Evolutionary conservation across 2,329 filamentous ascomycete species (phyloP), one percentile per base, ranked within the genome.

Genomic region (Fusarium sp.): DNA sequence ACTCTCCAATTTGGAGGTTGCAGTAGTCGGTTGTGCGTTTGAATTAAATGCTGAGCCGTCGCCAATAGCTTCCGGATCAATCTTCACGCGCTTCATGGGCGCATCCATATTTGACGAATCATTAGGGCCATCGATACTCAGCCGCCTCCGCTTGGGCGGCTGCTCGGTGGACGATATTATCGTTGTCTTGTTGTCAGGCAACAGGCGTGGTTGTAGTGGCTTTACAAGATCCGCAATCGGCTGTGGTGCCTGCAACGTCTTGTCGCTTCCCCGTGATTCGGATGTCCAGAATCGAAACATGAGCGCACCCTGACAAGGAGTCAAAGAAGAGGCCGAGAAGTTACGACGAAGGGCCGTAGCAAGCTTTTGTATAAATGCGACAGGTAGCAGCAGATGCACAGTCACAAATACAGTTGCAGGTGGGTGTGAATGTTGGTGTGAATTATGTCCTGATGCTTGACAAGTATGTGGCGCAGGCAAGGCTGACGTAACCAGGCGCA

Each of bases 271-370:
- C 84, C 84, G 83, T 69, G 84, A 80, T 74, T 89, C 88, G 74
- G 85, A 83, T 75, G 83, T 81, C 86, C 87, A 90, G 76, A 89
- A 87, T 72, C 86, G 84, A 80, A 90, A 89, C 87, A 90, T 90
- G 80, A 83, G 82, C 80, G 83, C 81, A 78, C 78, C 78, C 75
- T 74, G 71, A 65, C 51, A 55, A 72, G 63, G 68, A 71, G 65
- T 70, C 71, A 68, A 69, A 57, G 52, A 51, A 42, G 59, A 40
- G 20, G 33, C 31, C 28, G 52, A 49, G 58, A 28, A 50, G 65
- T 65, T 68, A 71, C 66, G 68, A 74, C 52, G 20, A 54, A 63
- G 54, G 48, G 63, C 58, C 68, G 58, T 62, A 58, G 58, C 18
- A 24, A 63, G 63, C 48, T 42, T 63, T 63, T 59, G 58, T 64